phyloP scores from a whole-genome alignment of 371 early-diverging fungal species.

The Mortierella sp. region DNA sequence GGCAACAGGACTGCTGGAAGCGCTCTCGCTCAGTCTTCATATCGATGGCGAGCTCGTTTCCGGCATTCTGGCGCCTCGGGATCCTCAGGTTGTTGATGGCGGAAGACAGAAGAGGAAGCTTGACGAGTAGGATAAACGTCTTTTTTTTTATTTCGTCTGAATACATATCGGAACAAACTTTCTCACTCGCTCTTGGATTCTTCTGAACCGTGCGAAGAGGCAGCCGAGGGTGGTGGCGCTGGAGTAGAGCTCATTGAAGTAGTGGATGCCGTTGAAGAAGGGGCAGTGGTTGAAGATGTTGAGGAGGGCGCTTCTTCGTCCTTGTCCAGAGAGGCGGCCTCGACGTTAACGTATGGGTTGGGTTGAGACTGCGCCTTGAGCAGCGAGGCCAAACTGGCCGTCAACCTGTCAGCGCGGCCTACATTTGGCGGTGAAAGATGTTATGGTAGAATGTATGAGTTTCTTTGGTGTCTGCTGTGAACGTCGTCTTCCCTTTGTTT shows the following conservation, averaged over 20 bases:
- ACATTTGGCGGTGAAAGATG: neutral
- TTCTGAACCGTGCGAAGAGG: neutral
- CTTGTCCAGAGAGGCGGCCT: conserved; percentile 21
- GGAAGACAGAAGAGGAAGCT: conserved; percentile 15
- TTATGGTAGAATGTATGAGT: neutral
- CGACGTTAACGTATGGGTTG: conserved; percentile 38
- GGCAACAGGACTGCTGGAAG: conserved; percentile 39
- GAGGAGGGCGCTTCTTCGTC: neutral
- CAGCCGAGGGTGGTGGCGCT: conserved; percentile 5
- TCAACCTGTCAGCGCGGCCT: conserved; percentile 48
- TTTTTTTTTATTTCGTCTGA: neutral
- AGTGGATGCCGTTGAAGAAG: conserved; percentile 11
- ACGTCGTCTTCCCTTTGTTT: neutral
- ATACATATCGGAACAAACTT: neutral
- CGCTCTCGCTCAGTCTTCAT: conserved; percentile 33
- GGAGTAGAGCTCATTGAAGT: neutral
- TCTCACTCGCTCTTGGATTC: neutral
- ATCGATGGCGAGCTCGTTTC: conserved; percentile 17
- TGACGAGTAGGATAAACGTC: neutral
- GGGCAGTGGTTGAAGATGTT: neutral
- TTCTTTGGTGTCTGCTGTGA: neutral
- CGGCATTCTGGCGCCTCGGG: conserved; percentile 25
- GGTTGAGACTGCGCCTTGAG: conserved; percentile 49
- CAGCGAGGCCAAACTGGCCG: conserved; percentile 34
- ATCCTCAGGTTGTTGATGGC: neutral